These are phyloP conservation scores for Gaeumannomyces tritici DNA, from an alignment of 2,329 filamentous ascomycete species.

Conservation along the genomic window DNA sequence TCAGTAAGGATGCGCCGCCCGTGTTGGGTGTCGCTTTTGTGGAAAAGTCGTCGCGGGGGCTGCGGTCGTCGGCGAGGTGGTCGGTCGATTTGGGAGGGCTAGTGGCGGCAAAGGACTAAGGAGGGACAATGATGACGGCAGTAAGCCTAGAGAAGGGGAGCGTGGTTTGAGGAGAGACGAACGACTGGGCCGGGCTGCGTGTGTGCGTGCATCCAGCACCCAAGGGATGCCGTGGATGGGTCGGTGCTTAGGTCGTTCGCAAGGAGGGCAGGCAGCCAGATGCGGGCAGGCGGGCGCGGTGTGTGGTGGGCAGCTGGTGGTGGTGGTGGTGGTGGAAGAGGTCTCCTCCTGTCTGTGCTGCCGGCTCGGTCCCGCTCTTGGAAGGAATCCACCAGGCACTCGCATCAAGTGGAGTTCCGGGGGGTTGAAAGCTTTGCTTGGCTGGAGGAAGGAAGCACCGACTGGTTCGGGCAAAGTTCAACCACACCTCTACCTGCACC, in stretches of 20 bases:
- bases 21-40: not conserved
- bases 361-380: not conserved
- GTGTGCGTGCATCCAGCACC: not conserved
- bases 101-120: not conserved
- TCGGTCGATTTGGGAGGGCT: too few species aligned
- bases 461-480: too few species aligned
- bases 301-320: not conserved
- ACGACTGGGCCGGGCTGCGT: not conserved
- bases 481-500: too few species aligned
- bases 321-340: not conserved
- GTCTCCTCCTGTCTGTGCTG: not conserved
- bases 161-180: not conserved
- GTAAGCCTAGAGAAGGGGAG: not conserved
- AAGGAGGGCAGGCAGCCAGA: not conserved
- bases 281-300: not conserved
- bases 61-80: not conserved
- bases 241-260: not conserved
- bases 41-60: not conserved
- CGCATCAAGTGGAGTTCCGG: not conserved
- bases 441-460: too few species aligned
- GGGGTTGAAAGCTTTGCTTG: not conserved
- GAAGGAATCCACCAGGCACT: not conserved
- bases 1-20: not conserved
- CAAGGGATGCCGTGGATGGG: not conserved
- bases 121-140: not conserved